Conservation (phyloP, 2,329 filamentous ascomycete species). For the Aspergillus ibericus region DNA sequence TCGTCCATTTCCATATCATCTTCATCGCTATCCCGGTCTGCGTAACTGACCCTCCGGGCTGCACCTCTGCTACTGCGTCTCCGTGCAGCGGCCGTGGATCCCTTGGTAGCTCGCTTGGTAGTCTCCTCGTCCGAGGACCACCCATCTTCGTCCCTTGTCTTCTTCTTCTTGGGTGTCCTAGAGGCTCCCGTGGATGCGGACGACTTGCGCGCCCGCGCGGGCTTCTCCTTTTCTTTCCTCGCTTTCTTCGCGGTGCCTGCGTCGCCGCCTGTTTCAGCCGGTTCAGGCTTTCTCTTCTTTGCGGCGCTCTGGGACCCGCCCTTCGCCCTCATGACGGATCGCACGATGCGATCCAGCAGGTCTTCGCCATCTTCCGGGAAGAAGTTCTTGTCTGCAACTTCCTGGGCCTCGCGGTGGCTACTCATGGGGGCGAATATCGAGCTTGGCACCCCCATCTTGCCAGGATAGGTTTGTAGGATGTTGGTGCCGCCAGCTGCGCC, state of each 20-base stretch:
- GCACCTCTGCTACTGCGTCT: slow-evolving; percentile 43
- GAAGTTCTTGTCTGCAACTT: slow-evolving; percentile 83
- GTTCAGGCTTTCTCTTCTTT: slow-evolving; percentile 47
- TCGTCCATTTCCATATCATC: slow-evolving; percentile 46
- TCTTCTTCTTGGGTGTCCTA: slow-evolving; percentile 40
- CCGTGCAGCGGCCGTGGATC: slow-evolving; percentile 26
- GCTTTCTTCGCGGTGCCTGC: slow-evolving; percentile 30
- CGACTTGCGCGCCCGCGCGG: slow-evolving; percentile 36
- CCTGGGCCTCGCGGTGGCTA: slow-evolving; percentile 75
- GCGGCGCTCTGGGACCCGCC: slow-evolving; percentile 31
- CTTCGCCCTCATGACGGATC: slow-evolving; percentile 64
- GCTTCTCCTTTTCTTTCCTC: slow-evolving; percentile 36
- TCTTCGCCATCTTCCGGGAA: slow-evolving; percentile 76
- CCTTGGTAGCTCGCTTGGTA: slow-evolving; percentile 28
- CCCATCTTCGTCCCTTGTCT: slow-evolving; percentile 37
- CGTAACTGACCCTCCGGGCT: slow-evolving; percentile 42
- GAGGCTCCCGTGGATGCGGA: slow-evolving; percentile 28
- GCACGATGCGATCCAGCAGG: slow-evolving; percentile 73
- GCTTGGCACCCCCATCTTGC: slow-evolving; percentile 76
- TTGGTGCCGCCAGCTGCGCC: slow-evolving; percentile 40
- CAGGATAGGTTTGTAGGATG: slow-evolving; percentile 76
- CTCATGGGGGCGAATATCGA: slow-evolving; percentile 75
- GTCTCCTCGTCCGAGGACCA: slow-evolving; percentile 46
- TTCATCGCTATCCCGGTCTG: slow-evolving; percentile 46
- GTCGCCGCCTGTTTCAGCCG: slow-evolving; percentile 27